Conservation (phyloP, 257 asterid species). For the Fraxinus quadrangulata region DNA sequence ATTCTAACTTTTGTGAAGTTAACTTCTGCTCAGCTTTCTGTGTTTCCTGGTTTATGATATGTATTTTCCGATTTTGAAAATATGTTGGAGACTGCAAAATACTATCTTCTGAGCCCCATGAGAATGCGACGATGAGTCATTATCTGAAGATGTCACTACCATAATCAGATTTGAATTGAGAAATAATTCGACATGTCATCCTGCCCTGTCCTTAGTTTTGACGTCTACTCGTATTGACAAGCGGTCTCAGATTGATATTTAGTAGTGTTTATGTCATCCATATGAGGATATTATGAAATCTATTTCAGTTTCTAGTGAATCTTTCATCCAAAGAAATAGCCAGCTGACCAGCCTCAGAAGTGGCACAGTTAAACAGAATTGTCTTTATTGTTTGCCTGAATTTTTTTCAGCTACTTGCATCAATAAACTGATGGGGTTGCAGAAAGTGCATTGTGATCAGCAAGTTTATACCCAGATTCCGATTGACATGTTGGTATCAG, state of each 20-base stretch:
- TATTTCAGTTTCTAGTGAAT: background rate
- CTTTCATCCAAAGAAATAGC: background rate
- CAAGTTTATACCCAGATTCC: background rate
- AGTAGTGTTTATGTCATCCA: background rate
- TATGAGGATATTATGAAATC: background rate
- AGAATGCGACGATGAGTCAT: background rate
- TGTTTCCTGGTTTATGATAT: background rate
- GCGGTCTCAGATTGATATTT: background rate
- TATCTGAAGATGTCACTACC: background rate
- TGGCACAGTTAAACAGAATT: background rate
- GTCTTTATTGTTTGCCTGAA: background rate
- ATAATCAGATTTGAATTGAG: background rate
- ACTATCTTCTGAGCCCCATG: background rate
- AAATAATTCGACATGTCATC: background rate
- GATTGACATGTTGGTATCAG: background rate
- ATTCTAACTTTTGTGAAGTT: background rate
- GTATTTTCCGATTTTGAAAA: background rate
- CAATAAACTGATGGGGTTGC: constrained; percentile 1
- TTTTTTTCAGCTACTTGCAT: background rate
- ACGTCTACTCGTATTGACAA: background rate
- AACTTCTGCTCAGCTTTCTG: background rate
- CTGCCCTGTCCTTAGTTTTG: background rate
- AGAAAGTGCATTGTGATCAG: constrained; percentile 6
- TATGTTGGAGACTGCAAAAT: background rate
- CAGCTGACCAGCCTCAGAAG: background rate